Evolutionary conservation across 306 rosid genomes (phyloP), one percentile per base, ranked within the genome.

Genomic region (Spatholobus suberectus): DNA sequence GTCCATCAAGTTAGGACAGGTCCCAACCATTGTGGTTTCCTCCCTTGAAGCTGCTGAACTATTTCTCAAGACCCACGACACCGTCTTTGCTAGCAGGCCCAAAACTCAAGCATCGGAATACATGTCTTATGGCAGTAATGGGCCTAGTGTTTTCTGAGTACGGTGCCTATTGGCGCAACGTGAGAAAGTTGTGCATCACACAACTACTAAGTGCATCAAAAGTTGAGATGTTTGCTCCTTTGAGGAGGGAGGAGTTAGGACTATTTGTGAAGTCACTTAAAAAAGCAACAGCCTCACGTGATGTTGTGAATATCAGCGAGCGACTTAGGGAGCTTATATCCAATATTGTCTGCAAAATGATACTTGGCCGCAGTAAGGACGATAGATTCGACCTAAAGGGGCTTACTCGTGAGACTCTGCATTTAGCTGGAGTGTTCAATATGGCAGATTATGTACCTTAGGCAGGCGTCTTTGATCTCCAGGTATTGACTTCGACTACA

Each of bases 1-100:
- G 89, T 79, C 58, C 26, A 1, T 82, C 12, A 44, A 67, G 4
- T 51, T 79, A 3, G 89, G 89, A 5, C 72, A 51, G 5, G 62
- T 29, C 1, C 79, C 76, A 0, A 1, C 87, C 10, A 13, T 86
- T 20, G 80, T 73, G 44, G 10, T 86, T 17, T 82, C 88, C 0
- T 82, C 92, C 35, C 78, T 89, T 7, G 47, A 24, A 34, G 80
- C 89, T 0, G 91, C 90, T 0, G 76, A 90, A 78, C 80, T 69
- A 5, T 46, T 0, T 1, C 35, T n/a, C n/a, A n/a, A n/a, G n/a
- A n/a, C n/a, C n/a, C n/a, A n/a, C n/a, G n/a, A n/a, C n/a, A n/a
- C n/a, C n/a, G n/a, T n/a, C n/a, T n/a, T n/a, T n/a, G n/a, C n/a
- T n/a, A n/a, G n/a, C n/a, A n/a, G n/a, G n/a, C n/a, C n/a, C n/a